These are phyloP conservation scores for Xylariaceae sp. DNA, from an alignment of 2,329 filamentous ascomycete species.

Conservation along the genomic window DNA sequence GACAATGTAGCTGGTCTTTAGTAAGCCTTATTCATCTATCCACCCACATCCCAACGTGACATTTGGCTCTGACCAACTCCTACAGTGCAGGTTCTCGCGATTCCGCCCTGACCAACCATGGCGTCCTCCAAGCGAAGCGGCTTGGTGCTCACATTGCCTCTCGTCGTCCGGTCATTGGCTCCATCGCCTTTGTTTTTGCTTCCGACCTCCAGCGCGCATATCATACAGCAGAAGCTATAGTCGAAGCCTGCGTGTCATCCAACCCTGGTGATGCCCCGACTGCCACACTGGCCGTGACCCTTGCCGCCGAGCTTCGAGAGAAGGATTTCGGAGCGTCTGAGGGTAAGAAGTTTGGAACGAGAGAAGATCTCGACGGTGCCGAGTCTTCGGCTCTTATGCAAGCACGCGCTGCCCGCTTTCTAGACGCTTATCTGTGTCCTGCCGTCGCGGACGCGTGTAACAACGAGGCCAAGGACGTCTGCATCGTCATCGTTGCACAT, in stretches of 20 bases:
- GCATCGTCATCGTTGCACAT: conserved; percentile 75
- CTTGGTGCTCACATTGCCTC: conserved; percentile 60
- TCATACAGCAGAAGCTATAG: conserved; percentile 65
- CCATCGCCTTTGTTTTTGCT: conserved; percentile 65
- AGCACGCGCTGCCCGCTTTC: conserved; percentile 59
- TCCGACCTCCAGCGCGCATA: conserved; percentile 73
- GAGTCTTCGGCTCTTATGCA: conserved; percentile 69
- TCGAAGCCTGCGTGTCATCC: conserved; percentile 45
- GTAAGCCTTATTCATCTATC: conserved; percentile 41
- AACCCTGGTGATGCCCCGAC: not conserved
- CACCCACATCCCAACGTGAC: conserved; percentile 18
- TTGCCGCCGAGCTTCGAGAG: conserved; percentile 66
- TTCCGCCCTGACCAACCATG: conserved; percentile 76
- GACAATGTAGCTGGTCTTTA: conserved; percentile 80
- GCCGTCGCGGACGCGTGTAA: too few species aligned
- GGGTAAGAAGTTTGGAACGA: conserved; percentile 52
- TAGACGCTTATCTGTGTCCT: conserved; percentile 60
- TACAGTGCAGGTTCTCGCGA: conserved; percentile 74
- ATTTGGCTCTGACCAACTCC: conserved; percentile 5
- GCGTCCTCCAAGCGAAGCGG: conserved; percentile 70
- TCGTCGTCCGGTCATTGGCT: conserved; percentile 23
- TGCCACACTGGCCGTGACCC: conserved; percentile 28
- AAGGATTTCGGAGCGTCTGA: conserved; percentile 71
- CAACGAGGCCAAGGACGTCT: too few species aligned
- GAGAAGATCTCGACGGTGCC: conserved; percentile 43